phyloP scores from a whole-genome alignment of 352 stramenopile species.

The Globisporangium spinosum region DNA sequence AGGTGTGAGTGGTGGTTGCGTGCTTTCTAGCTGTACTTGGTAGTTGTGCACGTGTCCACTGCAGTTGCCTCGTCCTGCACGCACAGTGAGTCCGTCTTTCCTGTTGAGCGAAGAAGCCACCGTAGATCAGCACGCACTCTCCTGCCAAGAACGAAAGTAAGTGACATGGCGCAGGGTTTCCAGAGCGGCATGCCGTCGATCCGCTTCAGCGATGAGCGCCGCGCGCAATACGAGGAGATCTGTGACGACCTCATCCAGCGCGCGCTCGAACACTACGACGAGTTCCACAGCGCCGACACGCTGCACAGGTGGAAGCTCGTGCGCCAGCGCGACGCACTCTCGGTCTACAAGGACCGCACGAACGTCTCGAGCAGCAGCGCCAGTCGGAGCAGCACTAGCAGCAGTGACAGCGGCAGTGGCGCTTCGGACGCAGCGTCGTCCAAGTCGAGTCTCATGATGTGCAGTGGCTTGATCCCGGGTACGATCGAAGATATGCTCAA shows the following conservation, averaged over 20 bases:
- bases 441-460: slow-evolving; percentile 42
- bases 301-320: slow-evolving; percentile 55
- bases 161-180: no score
- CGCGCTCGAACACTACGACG: slow-evolving; percentile 46
- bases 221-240: slow-evolving; percentile 37
- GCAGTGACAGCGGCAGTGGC: neutral
- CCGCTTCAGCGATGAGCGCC: slow-evolving; percentile 12
- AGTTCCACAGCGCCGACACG: slow-evolving; percentile 40
- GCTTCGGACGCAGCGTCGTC: slow-evolving; percentile 19
- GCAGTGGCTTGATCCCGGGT: slow-evolving; percentile 51
- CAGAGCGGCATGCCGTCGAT: no score
- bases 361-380: neutral
- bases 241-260: slow-evolving; percentile 60
- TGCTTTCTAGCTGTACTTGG: no score
- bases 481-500: slow-evolving; percentile 54
- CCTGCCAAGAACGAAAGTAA: no score
- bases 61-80: no score
- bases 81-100: no score
- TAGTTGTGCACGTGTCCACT: no score
- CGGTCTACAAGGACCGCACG: slow-evolving; percentile 37
- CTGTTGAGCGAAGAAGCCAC: no score
- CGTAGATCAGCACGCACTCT: no score
- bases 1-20: no score
- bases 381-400: neutral
- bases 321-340: slow-evolving; percentile 49